phyloP scores from a whole-genome alignment of 176 grass and related monocot species.

The Oryza australiensis region DNA sequence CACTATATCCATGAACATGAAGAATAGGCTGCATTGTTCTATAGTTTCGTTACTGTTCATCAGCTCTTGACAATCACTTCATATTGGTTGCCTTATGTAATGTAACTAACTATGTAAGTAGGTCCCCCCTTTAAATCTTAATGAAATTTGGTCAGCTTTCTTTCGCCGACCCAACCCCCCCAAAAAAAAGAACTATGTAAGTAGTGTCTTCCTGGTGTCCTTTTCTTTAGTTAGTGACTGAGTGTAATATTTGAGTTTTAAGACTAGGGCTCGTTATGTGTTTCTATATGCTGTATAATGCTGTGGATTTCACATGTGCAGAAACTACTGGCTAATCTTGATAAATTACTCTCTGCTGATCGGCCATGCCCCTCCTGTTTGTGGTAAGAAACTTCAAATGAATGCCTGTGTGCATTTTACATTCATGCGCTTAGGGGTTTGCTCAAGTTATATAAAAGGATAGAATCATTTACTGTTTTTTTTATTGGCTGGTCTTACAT shows the following conservation, averaged over 20 bases:
- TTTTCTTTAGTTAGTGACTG: conserved; percentile 11
- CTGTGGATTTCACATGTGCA: conserved; percentile 41
- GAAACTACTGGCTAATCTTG: conserved; percentile 79
- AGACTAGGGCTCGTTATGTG: conserved; percentile 11
- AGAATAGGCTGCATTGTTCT: neutral
- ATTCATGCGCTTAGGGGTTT: neutral
- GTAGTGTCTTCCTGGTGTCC: conserved; percentile 1
- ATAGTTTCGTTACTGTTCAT: conserved; percentile 16
- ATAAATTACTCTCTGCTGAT: conserved; percentile 70
- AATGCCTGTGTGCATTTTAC: neutral
- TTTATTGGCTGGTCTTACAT: neutral
- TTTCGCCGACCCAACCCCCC: too few relatives aligned
- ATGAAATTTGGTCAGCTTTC: too few relatives aligned
- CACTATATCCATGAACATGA: neutral
- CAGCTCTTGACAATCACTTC: conserved; percentile 22
- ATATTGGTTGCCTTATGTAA: conserved; percentile 1
- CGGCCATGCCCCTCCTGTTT: conserved; percentile 62
- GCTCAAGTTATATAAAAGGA: neutral
- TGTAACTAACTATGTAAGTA: conserved; percentile 17
- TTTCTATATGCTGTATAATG: conserved; percentile 36
- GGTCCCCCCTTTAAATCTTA: too few relatives aligned
- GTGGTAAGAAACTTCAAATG: conserved; percentile 58
- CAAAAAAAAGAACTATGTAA: too few relatives aligned
- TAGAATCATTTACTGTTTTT: neutral
- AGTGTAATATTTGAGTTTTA: conserved; percentile 24